phyloP scores from a whole-genome alignment of 495 filamentous ascomycete genomes.

The Penicillium samsonianum region DNA sequence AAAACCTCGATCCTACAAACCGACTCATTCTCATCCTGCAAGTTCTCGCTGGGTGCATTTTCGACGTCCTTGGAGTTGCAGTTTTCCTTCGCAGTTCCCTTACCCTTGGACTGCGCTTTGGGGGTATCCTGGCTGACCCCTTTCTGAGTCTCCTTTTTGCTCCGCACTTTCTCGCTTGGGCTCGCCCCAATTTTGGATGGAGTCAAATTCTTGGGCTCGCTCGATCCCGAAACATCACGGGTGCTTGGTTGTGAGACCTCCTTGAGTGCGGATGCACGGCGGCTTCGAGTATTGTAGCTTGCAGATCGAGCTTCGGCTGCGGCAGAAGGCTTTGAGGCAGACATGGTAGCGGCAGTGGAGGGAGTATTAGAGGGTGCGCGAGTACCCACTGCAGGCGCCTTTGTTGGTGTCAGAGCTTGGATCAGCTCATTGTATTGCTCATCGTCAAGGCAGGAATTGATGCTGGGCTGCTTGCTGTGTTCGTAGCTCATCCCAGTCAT shows the following conservation, averaged over 20 bases:
- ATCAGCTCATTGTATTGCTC: slow-evolving; percentile 45
- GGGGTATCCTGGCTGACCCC: slow-evolving; percentile 14
- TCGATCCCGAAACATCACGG: slow-evolving; percentile 39
- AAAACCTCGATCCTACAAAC: not conserved
- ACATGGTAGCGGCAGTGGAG: slow-evolving; percentile 29
- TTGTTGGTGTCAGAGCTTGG: slow-evolving; percentile 45
- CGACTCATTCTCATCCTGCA: not conserved
- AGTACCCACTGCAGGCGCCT: slow-evolving; percentile 32
- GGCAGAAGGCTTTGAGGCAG: slow-evolving; percentile 33
- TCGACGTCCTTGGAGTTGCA: not conserved
- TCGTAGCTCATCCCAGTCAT: slow-evolving; percentile 49
- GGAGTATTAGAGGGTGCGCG: slow-evolving; percentile 48
- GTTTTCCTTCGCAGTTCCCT: not conserved
- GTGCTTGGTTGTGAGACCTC: slow-evolving; percentile 30
- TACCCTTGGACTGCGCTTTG: not conserved
- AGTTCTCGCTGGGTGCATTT: too few relatives aligned
- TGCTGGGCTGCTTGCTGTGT: slow-evolving; percentile 46
- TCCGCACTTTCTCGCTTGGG: slow-evolving; percentile 41
- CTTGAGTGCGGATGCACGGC: slow-evolving; percentile 24
- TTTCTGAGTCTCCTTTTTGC: slow-evolving; percentile 39
- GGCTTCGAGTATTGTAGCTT: slow-evolving; percentile 28
- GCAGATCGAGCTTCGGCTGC: slow-evolving; percentile 37
- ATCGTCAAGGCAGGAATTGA: slow-evolving; percentile 36
- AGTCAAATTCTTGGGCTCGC: slow-evolving; percentile 25
- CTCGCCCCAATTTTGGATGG: slow-evolving; percentile 32